Base-by-base conservation (phyloP, 129 eudicot genomes). In the Smallanthus sonchifolius region DNA sequence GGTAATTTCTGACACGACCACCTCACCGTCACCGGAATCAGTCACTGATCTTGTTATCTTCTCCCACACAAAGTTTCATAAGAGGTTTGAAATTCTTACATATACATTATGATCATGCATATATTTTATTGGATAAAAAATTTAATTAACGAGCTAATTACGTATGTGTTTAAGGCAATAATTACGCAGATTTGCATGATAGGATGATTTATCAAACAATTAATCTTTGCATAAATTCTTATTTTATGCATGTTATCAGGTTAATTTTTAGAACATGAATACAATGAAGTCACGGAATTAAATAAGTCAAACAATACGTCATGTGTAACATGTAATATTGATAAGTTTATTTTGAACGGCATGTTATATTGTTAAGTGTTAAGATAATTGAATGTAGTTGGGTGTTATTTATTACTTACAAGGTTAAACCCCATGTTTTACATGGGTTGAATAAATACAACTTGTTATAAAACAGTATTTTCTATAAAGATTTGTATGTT, bases 21-120 rank as follows among this genome's bases (percentile, higher is more conserved):
- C 96, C 42, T 90, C 83, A 10, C 89, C 83, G 0, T 85, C 93
- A 6, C 89, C 91, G 64, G 89, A 90, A 69, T 45, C 84, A 10
- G 66, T 56, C 5, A 32, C 80, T 10, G 79, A 75, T 45, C 72
- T 42, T 32, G 65, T 78, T 61, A 14, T 79, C 71, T 10, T 62
- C 32, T 78, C 81, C 69, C 52, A 79, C 11, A 5, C 65, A 38
- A 84, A 82, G 81, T 79, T 74, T 32, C 80, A 59, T 8, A 79
- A 76, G 77, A 88, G 96, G 96, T 90, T 32, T 20, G 55, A 5
- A 3, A 14, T 15, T 13, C 36, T 28, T 34, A 34, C 17, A 13
- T 1, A 59, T 57, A 28, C 38, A 28, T 57, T 19, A 24, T 55
- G 51, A 42, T 42, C n/a, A 45, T 45, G 16, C 1, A 14, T 45